Base-by-base conservation (phyloP, 148 eudicot genomes). In the Pharnaceum exiguum region DNA sequence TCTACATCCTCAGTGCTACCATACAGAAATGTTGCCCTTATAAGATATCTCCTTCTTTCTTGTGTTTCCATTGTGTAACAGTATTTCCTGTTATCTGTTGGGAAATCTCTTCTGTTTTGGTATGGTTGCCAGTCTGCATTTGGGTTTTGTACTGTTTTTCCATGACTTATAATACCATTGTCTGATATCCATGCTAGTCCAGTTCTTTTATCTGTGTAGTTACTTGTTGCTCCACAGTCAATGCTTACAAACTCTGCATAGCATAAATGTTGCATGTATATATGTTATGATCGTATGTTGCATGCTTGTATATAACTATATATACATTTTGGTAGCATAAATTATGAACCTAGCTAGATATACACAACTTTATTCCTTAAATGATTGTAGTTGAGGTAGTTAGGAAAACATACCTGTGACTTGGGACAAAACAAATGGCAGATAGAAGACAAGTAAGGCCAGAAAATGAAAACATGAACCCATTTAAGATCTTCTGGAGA, bases 221-320 rank as follows among this genome's bases (percentile, higher is more conserved):
- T 86, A 9, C 63, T 75, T 26, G 69, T 39, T 46, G 82, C 89
- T 69, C 99, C 99, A 75, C 99, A 93, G 73, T 93, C 99, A 70
- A 89, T 89, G 63, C 99, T 93, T 19, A 73, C 53, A 75, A 93
- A 93, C 46, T 93, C 99, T 93, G 99, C 84, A 76, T 28, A 37
- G n/a, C n/a, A n/a, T 65, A 50, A 35, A 22, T 37, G 12, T 46
- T 28, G 5, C 42, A 57, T 48, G 12, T n/a, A 19, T 45, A 9
- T 19, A 35, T 25, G 16, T 43, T 16, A 7, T 28, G n/a, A 27
- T 30, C 19, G 13, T n/a, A n/a, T n/a, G n/a, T n/a, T n/a, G n/a
- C n/a, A n/a, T n/a, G n/a, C n/a, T n/a, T n/a, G n/a, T n/a, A n/a
- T n/a, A n/a, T n/a, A n/a, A n/a, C n/a, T n/a, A n/a, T n/a, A n/a